Conservation (phyloP, 2,329 filamentous ascomycete genomes). For the Penicillium sp. region DNA sequence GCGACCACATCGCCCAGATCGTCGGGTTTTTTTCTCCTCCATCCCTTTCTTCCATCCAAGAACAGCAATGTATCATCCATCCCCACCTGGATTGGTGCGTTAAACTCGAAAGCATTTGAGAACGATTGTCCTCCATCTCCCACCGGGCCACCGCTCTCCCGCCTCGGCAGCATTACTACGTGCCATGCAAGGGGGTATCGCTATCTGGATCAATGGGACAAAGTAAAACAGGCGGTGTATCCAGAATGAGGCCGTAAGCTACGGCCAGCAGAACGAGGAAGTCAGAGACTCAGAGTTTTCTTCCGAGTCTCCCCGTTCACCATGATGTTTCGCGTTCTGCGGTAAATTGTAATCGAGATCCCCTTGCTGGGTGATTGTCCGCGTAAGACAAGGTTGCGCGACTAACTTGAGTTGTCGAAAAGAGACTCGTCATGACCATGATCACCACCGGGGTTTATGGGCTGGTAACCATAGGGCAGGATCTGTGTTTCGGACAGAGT, state of each 20-base stretch:
- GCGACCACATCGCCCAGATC: not conserved
- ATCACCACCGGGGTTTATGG: not conserved
- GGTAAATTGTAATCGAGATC: not conserved
- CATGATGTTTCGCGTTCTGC: not conserved
- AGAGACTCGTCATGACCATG: not conserved
- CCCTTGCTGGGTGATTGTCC: conserved; percentile 4
- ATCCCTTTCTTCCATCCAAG: not conserved
- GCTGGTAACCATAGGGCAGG: not conserved
- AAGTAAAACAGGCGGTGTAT: conserved; percentile 12
- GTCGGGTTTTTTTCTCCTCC: not conserved
- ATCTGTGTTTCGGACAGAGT: not conserved
- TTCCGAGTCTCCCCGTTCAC: not conserved
- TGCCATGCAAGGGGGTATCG: not conserved
- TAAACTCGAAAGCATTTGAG: not conserved
- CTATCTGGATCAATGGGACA: not conserved
- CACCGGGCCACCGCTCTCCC: not conserved
- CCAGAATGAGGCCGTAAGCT: not conserved
- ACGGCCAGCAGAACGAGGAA: too few relatives aligned
- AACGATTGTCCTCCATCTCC: not conserved
- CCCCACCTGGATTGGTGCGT: not conserved
- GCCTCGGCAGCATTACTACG: not conserved
- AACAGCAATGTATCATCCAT: not conserved
- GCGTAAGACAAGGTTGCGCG: not conserved
- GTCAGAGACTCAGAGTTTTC: not conserved
- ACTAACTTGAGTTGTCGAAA: not conserved